A percentile compares a stretch with the other conserved stretches of the same genome.
Conservation (phyloP, 371 early-diverging fungal genomes). For the Mucor plumbeus region DNA sequence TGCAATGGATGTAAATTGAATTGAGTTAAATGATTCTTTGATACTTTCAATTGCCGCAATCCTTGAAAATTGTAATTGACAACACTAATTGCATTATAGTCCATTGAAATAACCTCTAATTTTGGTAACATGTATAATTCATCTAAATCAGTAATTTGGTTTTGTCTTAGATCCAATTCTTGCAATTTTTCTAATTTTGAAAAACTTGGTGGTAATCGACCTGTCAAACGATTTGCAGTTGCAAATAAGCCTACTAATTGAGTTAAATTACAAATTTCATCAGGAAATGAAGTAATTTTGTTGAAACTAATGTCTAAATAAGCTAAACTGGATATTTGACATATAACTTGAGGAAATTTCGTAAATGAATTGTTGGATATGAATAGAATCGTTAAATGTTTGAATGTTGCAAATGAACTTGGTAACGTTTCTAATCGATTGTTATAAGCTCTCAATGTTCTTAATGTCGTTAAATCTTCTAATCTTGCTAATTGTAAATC, state of each 20-base stretch:
- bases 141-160: constrained; percentile 70
- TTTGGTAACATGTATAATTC: constrained; percentile 62
- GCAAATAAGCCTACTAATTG: constrained; percentile 70
- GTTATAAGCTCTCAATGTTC: constrained; percentile 69
- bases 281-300: constrained; percentile 76
- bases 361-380: constrained; percentile 84
- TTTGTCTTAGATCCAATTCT: constrained; percentile 80
- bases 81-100: constrained; percentile 69
- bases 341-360: constrained; percentile 49
- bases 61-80: constrained; percentile 50
- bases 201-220: constrained; percentile 70
- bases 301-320: constrained; percentile 87
- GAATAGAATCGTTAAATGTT: constrained; percentile 65
- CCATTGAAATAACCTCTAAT: constrained; percentile 67
- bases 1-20: constrained; percentile 35
- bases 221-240: constrained; percentile 76
- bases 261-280: constrained; percentile 71
- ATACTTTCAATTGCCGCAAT: constrained; percentile 47
- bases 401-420: constrained; percentile 56
- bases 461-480: constrained; percentile 59
- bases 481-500: constrained; percentile 65
- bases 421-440: constrained; percentile 76
- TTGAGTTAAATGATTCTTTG: constrained; percentile 66
- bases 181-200: constrained; percentile 65
- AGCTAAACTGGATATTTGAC: constrained; percentile 63